Percentiles rank a stretch among this genome's conserved stretches.
phyloP scores from a whole-genome alignment of 2,329 filamentous ascomycete species.

The Orbilia blumenaviensis region DNA sequence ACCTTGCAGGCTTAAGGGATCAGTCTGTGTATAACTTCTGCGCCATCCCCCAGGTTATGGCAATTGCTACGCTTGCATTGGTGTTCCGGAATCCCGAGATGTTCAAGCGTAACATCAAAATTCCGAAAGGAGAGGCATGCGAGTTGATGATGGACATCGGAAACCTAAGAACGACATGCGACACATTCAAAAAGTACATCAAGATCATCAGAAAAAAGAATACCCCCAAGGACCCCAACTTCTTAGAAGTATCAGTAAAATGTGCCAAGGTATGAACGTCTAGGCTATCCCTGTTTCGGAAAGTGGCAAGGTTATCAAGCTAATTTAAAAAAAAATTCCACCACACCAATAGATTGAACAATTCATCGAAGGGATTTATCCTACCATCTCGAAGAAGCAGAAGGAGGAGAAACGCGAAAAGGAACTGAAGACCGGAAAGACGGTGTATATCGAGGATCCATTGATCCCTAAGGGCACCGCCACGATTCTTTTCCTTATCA shows the following conservation, averaged over 20 bases:
- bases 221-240: conserved; percentile 90
- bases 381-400: conserved; percentile 65
- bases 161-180: conserved; percentile 81
- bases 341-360: conserved; percentile 76
- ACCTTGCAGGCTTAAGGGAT: conserved; percentile 91
- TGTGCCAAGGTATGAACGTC: conserved; percentile 76
- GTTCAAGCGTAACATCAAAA: conserved; percentile 90
- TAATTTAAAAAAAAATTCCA: conserved; percentile 4
- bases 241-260: conserved; percentile 86
- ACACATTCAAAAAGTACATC: conserved; percentile 80
- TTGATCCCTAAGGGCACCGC: conserved; percentile 69
- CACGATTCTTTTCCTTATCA: conserved; percentile 76
- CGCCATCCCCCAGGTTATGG: conserved; percentile 96
- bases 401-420: conserved; percentile 61
- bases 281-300: conserved; percentile 35
- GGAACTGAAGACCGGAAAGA: conserved; percentile 61
- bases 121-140: conserved; percentile 93
- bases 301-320: neutral
- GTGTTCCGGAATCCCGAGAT: conserved; percentile 91
- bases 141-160: conserved; percentile 91
- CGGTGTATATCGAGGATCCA: conserved; percentile 63
- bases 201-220: conserved; percentile 92
- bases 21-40: conserved; percentile 99
- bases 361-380: conserved; percentile 94
- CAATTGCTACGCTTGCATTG: conserved; percentile 89